Evolutionary conservation across 495 filamentous ascomycete genomes (phyloP).

Genomic region (Alectoria sarmentosa): DNA sequence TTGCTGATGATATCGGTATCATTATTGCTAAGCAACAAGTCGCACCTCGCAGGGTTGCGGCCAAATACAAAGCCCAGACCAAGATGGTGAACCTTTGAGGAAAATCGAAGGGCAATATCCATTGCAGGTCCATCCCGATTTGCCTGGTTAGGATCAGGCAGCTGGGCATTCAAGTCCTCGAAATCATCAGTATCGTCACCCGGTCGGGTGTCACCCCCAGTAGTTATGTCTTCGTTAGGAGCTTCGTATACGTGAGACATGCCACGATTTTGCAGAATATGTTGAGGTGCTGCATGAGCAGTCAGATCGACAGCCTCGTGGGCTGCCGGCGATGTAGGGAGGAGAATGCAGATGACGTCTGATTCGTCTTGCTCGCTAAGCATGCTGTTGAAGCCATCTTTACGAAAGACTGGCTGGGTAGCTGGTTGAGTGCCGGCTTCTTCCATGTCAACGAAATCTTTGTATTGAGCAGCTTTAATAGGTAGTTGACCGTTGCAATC

Average conservation of each 20-base stretch:
- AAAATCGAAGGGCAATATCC: constrained; percentile 77
- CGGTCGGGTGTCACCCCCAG: background rate
- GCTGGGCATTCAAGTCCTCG: constrained; percentile 25
- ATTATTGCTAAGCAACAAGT: constrained; percentile 54
- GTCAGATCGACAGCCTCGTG: constrained; percentile 56
- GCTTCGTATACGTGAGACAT: constrained; percentile 22
- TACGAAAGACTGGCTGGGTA: constrained; percentile 75
- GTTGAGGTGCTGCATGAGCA: constrained; percentile 42
- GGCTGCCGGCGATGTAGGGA: constrained; percentile 68
- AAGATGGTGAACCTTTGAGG: constrained; percentile 58
- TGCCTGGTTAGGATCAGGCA: constrained; percentile 32
- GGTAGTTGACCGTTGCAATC: constrained; percentile 24
- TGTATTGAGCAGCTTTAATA: constrained; percentile 10
- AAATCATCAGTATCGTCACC: constrained; percentile 30
- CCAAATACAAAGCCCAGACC: constrained; percentile 76
- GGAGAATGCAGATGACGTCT: constrained; percentile 83
- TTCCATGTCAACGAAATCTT: constrained; percentile 19
- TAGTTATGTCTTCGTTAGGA: constrained; percentile 3
- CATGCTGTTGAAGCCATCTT: constrained; percentile 64
- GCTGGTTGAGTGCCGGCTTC: constrained; percentile 52
- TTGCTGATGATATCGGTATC: constrained; percentile 68
- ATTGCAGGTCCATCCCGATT: constrained; percentile 40
- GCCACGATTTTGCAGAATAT: constrained; percentile 49
- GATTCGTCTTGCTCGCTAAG: constrained; percentile 71
- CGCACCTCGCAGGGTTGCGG: constrained; percentile 60